A percentile compares a stretch with the other conserved stretches of the same genome.
phyloP scores from a whole-genome alignment of 768 basidiomycete genomes.

The Russula lepida region DNA sequence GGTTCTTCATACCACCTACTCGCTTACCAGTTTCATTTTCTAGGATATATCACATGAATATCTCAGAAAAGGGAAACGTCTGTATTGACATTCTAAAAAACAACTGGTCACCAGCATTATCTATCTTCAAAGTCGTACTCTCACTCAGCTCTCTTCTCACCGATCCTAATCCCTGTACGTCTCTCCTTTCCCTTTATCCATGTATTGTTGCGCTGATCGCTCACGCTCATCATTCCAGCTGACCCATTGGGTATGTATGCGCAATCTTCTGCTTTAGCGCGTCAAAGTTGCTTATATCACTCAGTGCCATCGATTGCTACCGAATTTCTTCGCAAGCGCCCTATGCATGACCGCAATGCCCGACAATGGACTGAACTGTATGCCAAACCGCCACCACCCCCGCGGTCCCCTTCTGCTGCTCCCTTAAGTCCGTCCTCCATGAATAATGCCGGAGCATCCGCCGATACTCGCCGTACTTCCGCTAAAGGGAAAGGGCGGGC shows the following conservation, averaged over 20 bases:
- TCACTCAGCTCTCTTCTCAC: constrained; percentile 88
- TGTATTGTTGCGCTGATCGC: background rate
- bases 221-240: constrained; percentile 2
- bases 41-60: constrained; percentile 90
- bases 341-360: constrained; percentile 35
- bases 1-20: background rate
- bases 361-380: constrained; percentile 32
- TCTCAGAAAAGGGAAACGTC: constrained; percentile 67
- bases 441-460: background rate
- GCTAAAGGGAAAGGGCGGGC: constrained; percentile 20
- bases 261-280: background rate
- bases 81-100: constrained; percentile 90
- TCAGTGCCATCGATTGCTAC: constrained; percentile 29
- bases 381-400: constrained; percentile 19
- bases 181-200: background rate
- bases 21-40: background rate
- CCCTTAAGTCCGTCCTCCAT: background rate
- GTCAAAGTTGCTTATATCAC: background rate
- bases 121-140: constrained; percentile 89
- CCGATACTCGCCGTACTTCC: background rate
- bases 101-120: constrained; percentile 91
- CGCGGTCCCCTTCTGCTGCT: background rate
- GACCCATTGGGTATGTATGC: constrained; percentile 19
- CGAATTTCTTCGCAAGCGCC: constrained; percentile 27
- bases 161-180: constrained; percentile 87